These are phyloP conservation scores for Yamadazyma akitaensis DNA, from an alignment of 805 yeast species.

Conservation along the genomic window DNA sequence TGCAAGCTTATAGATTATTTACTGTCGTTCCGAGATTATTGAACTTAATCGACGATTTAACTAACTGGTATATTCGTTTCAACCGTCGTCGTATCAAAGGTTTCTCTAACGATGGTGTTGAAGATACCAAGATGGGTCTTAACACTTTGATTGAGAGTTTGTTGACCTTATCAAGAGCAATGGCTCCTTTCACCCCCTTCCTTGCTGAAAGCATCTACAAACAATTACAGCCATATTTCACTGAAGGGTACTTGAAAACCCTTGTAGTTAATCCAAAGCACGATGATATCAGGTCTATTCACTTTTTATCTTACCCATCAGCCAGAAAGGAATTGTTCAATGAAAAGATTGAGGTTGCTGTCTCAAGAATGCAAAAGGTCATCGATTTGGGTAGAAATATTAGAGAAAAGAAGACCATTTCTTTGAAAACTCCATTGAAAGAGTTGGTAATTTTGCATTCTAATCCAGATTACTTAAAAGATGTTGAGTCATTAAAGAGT, in stretches of 20 bases:
- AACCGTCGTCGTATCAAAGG: constrained; percentile 98
- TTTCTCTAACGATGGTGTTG: constrained; percentile 64
- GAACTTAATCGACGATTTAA: constrained; percentile 85
- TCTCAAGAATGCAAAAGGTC: constrained; percentile 93
- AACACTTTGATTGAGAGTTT: constrained; percentile 90
- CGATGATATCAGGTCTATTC: constrained; percentile 78
- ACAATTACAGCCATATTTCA: constrained; percentile 60
- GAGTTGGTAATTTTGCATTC: constrained; percentile 81
- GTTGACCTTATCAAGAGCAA: constrained; percentile 84
- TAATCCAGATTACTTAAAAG: constrained; percentile 69
- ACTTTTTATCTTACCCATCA: constrained; percentile 86
- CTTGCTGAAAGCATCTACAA: constrained; percentile 86
- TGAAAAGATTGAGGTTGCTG: constrained; percentile 80
- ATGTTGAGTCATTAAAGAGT: constrained; percentile 69
- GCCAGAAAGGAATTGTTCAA: constrained; percentile 80
- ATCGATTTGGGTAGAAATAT: constrained; percentile 94
- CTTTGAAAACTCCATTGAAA: constrained; percentile 93
- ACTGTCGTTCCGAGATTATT: constrained; percentile 94
- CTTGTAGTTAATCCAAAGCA: constrained; percentile 38
- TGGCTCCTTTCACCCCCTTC: constrained; percentile 99
- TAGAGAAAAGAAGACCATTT: constrained; percentile 92
- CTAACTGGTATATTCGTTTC: constrained; percentile 98
- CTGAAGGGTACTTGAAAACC: constrained; percentile 52
- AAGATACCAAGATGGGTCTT: constrained; percentile 81
- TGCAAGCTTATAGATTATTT: constrained; percentile 85